Base-by-base conservation (phyloP, 805 yeast species). In the Scheffersomyces ergatensis region DNA sequence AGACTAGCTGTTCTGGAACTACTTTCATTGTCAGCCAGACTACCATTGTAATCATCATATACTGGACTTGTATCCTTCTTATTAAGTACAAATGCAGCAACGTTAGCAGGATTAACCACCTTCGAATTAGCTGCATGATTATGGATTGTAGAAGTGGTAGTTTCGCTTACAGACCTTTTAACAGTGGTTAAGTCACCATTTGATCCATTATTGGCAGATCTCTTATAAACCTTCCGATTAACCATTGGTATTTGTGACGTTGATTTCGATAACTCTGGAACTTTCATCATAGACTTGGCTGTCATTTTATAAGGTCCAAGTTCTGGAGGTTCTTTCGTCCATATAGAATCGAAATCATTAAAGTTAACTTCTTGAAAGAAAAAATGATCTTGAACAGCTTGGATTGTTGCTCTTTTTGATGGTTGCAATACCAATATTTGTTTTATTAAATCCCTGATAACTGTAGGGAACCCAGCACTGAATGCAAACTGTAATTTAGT, bases 401-500 rank as follows among this genome's bases (percentile, higher is more conserved):
- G 57, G 9, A 88, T 72, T 1, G 76, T 66, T 25, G 79, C 72
- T 54, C 99, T 73, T 39, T 76, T 72, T 1, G 75, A 67, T 0
- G 97, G 95, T 45, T 87, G 82, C n/a, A 83, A 57, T 2, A 80
- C 82, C 40, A 93, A 67, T 16, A 93, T 70, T 23, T 75, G 76
- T 37, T 76, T 67, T 34, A 90, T 80, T 40, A 93, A 64, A 50
- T 85, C 85, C 33, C 85, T 76, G 1, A 89, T 74, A 12, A 42
- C 66, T 55, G 30, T 74, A 60, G 53, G 96, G 82, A 45, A 82
- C 49, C 67, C 81, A 69, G 62, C 82, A 76, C 56, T 77, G 67
- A 85, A 86, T 2, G 95, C 93, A 62, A 74, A 86, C 53, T 86
- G 92, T 36, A 83, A 69, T 57, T 86, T 85, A 51, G 86, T 80